Evolutionary conservation across 768 basidiomycete species (phyloP).

Genomic region (Inosperma sp.): DNA sequence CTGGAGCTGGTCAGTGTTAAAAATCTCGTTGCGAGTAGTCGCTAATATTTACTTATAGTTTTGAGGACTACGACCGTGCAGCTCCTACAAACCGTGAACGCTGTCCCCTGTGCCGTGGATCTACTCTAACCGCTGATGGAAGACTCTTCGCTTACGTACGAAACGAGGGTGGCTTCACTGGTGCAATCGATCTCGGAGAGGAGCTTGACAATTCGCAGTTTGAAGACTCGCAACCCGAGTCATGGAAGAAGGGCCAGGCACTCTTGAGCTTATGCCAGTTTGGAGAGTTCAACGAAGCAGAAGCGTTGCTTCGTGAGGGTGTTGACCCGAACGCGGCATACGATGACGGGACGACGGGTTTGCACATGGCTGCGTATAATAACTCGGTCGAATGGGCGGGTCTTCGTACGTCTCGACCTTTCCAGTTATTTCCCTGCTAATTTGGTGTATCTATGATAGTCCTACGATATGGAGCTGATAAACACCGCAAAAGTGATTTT

Average conservation of each 20-base stretch:
- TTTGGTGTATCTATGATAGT: not conserved
- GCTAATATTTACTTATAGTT: not conserved
- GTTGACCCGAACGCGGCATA: constrained; percentile 1
- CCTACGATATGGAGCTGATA: constrained; percentile 3
- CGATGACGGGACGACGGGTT: not conserved
- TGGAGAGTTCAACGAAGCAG: not conserved
- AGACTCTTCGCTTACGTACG: not conserved
- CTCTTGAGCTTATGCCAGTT: not conserved
- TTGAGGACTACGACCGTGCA: constrained; percentile 1
- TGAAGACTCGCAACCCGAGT: not conserved
- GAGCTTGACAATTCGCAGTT: not conserved
- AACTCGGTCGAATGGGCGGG: not conserved
- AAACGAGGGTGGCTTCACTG: constrained; percentile 2
- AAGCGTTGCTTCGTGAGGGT: not conserved
- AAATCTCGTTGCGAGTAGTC: not conserved
- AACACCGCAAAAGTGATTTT: not conserved
- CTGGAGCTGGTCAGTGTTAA: no score
- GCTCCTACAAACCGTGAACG: not conserved
- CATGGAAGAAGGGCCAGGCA: not conserved
- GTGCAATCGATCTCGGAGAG: not conserved
- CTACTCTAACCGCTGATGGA: constrained; percentile 1
- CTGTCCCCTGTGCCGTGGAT: not conserved
- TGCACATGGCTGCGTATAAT: not conserved
- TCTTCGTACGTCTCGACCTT: not conserved
- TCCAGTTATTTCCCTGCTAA: not conserved